Evolutionary conservation across 2,329 filamentous ascomycete species (phyloP).

Genomic region (Cordyceps javanica): DNA sequence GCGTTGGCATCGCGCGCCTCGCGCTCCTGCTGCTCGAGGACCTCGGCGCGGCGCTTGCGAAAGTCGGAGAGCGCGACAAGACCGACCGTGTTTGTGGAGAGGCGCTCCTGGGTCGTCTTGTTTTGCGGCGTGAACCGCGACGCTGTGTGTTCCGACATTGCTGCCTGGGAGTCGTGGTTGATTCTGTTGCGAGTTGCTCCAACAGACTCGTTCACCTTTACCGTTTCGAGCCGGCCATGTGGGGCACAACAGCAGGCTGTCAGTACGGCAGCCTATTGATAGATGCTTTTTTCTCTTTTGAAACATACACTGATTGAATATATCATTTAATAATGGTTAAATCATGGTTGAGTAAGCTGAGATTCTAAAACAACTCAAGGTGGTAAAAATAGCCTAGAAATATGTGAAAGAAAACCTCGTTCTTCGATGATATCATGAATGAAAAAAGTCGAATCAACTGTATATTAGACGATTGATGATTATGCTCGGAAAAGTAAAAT

Average conservation of each 20-base stretch:
- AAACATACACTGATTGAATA: too few relatives aligned
- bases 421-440: too few relatives aligned
- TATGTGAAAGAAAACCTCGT: too few relatives aligned
- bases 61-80: conserved; percentile 90
- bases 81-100: conserved; percentile 83
- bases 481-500: too few relatives aligned
- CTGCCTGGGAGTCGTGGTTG: conserved; percentile 1
- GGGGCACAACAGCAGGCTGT: not conserved
- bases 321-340: too few relatives aligned
- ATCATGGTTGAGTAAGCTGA: too few relatives aligned
- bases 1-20: conserved; percentile 62
- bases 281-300: too few relatives aligned
- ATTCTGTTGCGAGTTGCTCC: not conserved
- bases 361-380: too few relatives aligned
- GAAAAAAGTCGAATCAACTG: too few relatives aligned
- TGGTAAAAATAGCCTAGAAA: too few relatives aligned
- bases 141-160: conserved; percentile 35
- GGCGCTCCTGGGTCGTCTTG: conserved; percentile 69
- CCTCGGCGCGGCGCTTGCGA: conserved; percentile 89
- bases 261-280: too few relatives aligned
- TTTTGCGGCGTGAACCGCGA: conserved; percentile 71
- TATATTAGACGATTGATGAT: too few relatives aligned
- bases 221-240: not conserved
- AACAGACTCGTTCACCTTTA: not conserved
- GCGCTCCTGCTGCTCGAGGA: conserved; percentile 83